phyloP scores from a whole-genome alignment of 192 early-diverging fungal species.

The Dissophora ornata region DNA sequence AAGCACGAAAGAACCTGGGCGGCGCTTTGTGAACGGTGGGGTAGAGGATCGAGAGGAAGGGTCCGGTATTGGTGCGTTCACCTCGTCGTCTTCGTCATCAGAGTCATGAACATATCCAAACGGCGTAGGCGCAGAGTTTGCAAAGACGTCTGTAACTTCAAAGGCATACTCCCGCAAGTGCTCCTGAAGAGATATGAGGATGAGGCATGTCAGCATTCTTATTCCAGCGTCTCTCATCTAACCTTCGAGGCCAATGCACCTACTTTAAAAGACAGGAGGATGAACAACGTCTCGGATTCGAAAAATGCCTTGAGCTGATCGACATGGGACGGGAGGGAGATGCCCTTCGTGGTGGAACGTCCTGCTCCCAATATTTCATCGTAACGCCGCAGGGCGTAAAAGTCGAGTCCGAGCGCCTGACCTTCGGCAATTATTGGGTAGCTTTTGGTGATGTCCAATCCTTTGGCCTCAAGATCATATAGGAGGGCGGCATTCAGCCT shows the following conservation, averaged over 20 bases:
- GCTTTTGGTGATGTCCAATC: conserved; percentile 11
- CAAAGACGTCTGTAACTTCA: conserved; percentile 10
- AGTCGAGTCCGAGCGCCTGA: conserved; percentile 6
- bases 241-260: not conserved
- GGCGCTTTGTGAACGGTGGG: not conserved
- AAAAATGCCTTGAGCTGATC: conserved; percentile 13
- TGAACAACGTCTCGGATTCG: conserved; percentile 16
- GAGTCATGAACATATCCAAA: not conserved
- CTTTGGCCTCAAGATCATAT: conserved; percentile 7
- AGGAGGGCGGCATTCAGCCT: conserved; percentile 18
- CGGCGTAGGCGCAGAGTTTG: conserved; percentile 3
- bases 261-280: conserved; percentile 12
- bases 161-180: conserved; percentile 7
- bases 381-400: conserved; percentile 17
- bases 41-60: not conserved
- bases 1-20: not conserved
- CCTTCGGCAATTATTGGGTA: conserved; percentile 15
- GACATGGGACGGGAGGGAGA: conserved; percentile 3
- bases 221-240: not conserved
- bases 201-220: not conserved
- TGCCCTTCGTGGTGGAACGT: conserved; percentile 13
- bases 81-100: not conserved
- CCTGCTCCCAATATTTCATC: conserved; percentile 6
- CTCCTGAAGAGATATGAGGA: conserved; percentile 1
- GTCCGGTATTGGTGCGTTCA: not conserved